Evolutionary conservation across 495 filamentous ascomycete genomes (phyloP).

Genomic region (Hypoxylon trugodes): DNA sequence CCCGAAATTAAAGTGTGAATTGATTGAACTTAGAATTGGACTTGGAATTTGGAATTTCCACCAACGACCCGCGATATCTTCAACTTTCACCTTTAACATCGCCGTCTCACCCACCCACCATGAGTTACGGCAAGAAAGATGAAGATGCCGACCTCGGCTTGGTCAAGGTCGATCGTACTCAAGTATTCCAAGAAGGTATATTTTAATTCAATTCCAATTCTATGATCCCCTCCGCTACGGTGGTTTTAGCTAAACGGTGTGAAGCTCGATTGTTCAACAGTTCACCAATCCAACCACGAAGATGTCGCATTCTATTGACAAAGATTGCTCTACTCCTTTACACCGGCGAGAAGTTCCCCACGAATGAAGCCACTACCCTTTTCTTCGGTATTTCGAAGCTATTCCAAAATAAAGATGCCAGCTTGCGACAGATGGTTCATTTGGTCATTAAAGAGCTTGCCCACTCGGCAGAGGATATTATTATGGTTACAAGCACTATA

Average conservation of each 20-base stretch:
- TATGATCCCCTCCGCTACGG: conserved; percentile 2
- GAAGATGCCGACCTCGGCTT: conserved; percentile 93
- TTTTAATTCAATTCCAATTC: conserved; percentile 23
- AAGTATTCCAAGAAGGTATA: conserved; percentile 98
- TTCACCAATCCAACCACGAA: conserved; percentile 92
- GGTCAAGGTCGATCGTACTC: conserved; percentile 96
- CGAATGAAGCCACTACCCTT: conserved; percentile 95
- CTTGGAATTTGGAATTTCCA: conserved; percentile 26
- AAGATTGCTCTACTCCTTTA: conserved; percentile 97
- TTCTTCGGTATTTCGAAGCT: conserved; percentile 99
- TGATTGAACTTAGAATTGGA: no score
- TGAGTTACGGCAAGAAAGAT: conserved; percentile 98
- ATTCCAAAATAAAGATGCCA: conserved; percentile 99
- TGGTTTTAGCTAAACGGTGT: conserved; percentile 32
- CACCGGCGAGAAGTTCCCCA: conserved; percentile 95
- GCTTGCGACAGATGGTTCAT: conserved; percentile 98
- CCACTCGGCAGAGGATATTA: conserved; percentile 96
- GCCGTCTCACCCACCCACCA: conserved; percentile 58
- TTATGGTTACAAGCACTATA: conserved; percentile 99
- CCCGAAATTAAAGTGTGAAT: conserved; percentile 39
- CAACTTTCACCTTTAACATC: conserved; percentile 36
- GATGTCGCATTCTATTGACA: conserved; percentile 93
- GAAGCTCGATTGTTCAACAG: conserved; percentile 96
- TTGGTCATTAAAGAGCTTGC: conserved; percentile 97
- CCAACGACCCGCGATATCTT: conserved; percentile 39